Evolutionary conservation across 2,329 filamentous ascomycete species (phyloP), one percentile per base, ranked within the genome.

Genomic region (Aureobasidium sp.): DNA sequence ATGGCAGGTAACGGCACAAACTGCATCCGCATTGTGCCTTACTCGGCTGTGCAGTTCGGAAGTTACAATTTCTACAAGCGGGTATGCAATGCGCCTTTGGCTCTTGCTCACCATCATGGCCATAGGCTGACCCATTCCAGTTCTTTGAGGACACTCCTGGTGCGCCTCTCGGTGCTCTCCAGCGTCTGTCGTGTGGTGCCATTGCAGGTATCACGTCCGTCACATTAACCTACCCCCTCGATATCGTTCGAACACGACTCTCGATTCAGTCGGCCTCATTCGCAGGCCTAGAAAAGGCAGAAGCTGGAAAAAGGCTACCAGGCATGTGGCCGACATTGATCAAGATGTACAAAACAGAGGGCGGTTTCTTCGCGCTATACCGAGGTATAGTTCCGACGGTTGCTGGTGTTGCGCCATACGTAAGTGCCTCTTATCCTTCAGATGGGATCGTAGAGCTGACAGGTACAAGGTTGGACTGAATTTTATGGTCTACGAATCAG

Each of bases 191-290:
- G n/a, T 97, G 93, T 71, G 94, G 94, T 74, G 94, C 91, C 45
- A 78, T 91, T 61, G 94, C 94, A 25, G 94, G 94, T 64, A 90
- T 99, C 70, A 99, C 94, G 1, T 99, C 94, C 12, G 94, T 99
- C 63, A 89, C 90, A 63, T 87, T 89, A 71, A 99, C 94, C 56
- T 99, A 99, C 74, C 94, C 94, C 15, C 87, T 99, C 67, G 94
- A 99, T 72, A 99, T 99, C 71, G 93, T 97, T 64, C 90, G 94
- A 65, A 99, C 94, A 25, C 87, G 94, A 44, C 80, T 99, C 53
- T 97, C 93, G 8, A 97, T 99, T 60, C 94, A 99, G 74, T 92
- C 91, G 3, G 94, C 94, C n/a, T 97, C 93, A 5, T 97, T 99
- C 74, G 84, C 88, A 27, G 87, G 85, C 64, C 82, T 97, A 15